These are phyloP conservation scores for Solanum commersonii DNA, from an alignment of 257 asterid genomes.

Conservation along the genomic window DNA sequence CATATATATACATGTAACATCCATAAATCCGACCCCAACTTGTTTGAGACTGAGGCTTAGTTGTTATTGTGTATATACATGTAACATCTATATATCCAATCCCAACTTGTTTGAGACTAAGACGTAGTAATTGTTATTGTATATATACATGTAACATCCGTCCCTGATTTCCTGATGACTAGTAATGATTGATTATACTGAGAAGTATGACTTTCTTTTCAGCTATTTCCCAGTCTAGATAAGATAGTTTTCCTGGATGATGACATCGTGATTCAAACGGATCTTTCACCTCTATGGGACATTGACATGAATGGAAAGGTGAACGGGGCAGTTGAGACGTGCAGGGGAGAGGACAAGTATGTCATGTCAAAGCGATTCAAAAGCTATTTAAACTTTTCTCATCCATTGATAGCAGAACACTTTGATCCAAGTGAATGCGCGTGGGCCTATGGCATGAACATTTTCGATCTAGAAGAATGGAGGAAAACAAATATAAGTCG, in stretches of 20 bases:
- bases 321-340: slow-evolving; percentile 93
- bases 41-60: neutral
- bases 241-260: slow-evolving; percentile 90
- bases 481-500: slow-evolving; percentile 72
- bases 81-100: neutral
- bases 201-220: slow-evolving; percentile 15
- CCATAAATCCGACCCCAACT: neutral
- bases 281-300: slow-evolving; percentile 90
- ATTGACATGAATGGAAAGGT: slow-evolving; percentile 86
- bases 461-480: slow-evolving; percentile 88
- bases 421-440: slow-evolving; percentile 87
- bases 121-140: neutral
- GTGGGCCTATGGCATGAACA: slow-evolving; percentile 99
- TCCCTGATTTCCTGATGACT: neutral
- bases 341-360: slow-evolving; percentile 71
- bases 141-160: neutral
- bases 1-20: neutral
- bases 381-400: slow-evolving; percentile 89
- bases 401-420: slow-evolving; percentile 62
- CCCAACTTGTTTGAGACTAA: neutral
- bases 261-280: slow-evolving; percentile 85
- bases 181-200: neutral
- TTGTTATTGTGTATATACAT: neutral
- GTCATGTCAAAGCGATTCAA: slow-evolving; percentile 90
- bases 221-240: slow-evolving; percentile 82